Evolutionary conservation across 345 rosid species (phyloP).

Genomic region (Dipteronia dyeriana): DNA sequence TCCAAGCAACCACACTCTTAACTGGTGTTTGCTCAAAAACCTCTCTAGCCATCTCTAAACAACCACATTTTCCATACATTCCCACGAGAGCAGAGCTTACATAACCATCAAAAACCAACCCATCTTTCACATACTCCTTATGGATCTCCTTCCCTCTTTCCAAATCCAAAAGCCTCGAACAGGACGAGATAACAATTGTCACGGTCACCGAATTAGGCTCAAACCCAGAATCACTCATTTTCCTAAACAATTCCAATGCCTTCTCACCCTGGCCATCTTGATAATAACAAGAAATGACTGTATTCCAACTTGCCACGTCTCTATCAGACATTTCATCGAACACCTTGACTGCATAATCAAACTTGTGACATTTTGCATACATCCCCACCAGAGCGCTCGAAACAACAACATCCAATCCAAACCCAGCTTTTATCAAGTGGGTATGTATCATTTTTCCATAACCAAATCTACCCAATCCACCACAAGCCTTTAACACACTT

Average conservation of each 20-base stretch:
- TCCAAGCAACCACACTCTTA: conserved; percentile 65
- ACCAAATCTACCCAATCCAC: conserved; percentile 43
- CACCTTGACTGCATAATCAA: conserved; percentile 37
- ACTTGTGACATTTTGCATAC: conserved; percentile 53
- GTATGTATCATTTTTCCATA: conserved; percentile 56
- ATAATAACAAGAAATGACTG: conserved; percentile 66
- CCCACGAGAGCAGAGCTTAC: conserved; percentile 72
- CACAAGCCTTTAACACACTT: conserved; percentile 60
- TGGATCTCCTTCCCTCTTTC: conserved; percentile 68
- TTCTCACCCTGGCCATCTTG: conserved; percentile 63
- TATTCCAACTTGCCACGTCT: conserved; percentile 72
- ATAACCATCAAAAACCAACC: conserved; percentile 48
- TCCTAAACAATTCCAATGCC: conserved; percentile 51
- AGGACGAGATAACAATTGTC: conserved; percentile 49
- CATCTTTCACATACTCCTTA: conserved; percentile 32
- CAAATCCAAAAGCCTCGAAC: conserved; percentile 63
- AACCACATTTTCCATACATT: conserved; percentile 68
- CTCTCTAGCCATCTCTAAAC: conserved; percentile 54
- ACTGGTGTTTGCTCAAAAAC: conserved; percentile 47
- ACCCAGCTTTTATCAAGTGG: conserved; percentile 53
- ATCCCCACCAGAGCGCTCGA: conserved; percentile 56
- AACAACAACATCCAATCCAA: conserved; percentile 53
- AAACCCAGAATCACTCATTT: conserved; percentile 56
- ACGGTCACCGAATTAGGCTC: conserved; percentile 63
- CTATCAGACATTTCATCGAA: conserved; percentile 74